Evolutionary conservation across 805 yeast genomes (phyloP), one percentile per base, ranked within the genome.

Genomic region (Kodamaea neixiangensis): DNA sequence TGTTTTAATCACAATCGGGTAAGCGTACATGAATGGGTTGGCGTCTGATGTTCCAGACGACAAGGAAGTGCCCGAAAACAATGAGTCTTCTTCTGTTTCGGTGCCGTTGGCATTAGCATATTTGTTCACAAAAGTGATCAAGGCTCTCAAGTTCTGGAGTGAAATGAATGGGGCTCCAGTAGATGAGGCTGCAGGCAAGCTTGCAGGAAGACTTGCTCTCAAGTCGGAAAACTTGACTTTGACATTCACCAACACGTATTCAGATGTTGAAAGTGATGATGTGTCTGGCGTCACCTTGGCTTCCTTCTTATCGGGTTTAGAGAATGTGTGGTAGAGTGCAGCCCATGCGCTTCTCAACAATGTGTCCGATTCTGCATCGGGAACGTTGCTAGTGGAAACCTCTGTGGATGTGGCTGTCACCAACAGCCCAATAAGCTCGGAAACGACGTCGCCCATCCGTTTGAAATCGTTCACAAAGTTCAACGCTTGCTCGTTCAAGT

Each of bases 161-260:
- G 85, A 74, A 5, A 86, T 68, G 49, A 84, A 83, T 13, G 85
- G 82, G 29, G 79, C 74, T 0, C 79, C 77, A 1, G 79, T 76
- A 0, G 78, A 61, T 5, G 69, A 60, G 4, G 88, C 78, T 55
- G 79, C 66, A 2, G 72, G 73, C 3, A 89, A 81, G 39, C 77
- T 62, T 22, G 66, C 60, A 0, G 78, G 89, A 41, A 78, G 64
- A 3, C 72, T 69, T 0, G 89, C 89, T 54, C 76, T 81, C 52
- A 86, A 65, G 56, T 87, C 87, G 52, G 73, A 75, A 59, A 87
- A 83, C 50, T 81, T 82, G 21, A 87, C 75, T 55, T 81, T 85
- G 55, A 85, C 75, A 62, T 87, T 89, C 51, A 87, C 75, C 22
- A 87, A 81, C 33, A 86, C 81, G 61, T 88, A 88, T 58, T 70